A percentile compares a stretch with the other conserved stretches of the same genome.
phyloP scores from a whole-genome alignment of 2,329 filamentous ascomycete species.

The Cladophialophora carrionii region DNA sequence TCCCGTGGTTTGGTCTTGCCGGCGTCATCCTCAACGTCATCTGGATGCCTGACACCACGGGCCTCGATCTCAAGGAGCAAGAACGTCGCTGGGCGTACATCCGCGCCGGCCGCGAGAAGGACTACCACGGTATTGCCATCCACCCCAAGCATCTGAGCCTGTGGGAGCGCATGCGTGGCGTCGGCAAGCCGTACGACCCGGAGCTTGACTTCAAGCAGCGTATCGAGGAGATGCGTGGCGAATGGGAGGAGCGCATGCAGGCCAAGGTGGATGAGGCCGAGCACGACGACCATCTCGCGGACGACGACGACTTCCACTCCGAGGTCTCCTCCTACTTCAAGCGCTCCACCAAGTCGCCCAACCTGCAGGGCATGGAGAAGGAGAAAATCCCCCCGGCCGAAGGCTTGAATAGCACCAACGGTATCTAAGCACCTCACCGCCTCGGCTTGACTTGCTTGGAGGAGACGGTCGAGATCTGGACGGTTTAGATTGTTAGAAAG shows the following conservation, averaged over 20 bases:
- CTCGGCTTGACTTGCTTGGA: background rate
- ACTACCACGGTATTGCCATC: slow-evolving; percentile 92
- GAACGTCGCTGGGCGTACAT: slow-evolving; percentile 92
- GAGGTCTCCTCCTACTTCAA: slow-evolving; percentile 60
- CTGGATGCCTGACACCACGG: slow-evolving; percentile 88
- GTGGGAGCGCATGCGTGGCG: slow-evolving; percentile 80
- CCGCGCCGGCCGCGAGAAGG: slow-evolving; percentile 71
- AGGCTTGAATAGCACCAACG: slow-evolving; percentile 21
- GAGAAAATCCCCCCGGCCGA: slow-evolving; percentile 29
- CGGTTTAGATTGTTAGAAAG: no score
- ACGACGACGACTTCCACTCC: slow-evolving; percentile 52
- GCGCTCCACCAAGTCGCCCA: slow-evolving; percentile 47
- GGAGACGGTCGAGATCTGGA: no score
- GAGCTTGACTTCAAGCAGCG: slow-evolving; percentile 80
- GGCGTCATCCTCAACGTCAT: slow-evolving; percentile 81
- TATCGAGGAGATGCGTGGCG: slow-evolving; percentile 76
- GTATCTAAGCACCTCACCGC: slow-evolving; percentile 1
- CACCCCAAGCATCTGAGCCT: slow-evolving; percentile 85
- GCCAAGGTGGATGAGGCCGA: slow-evolving; percentile 53
- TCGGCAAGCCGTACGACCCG: slow-evolving; percentile 80
- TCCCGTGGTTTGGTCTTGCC: slow-evolving; percentile 91
- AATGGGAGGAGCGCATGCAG: slow-evolving; percentile 57
- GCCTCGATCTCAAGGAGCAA: slow-evolving; percentile 94
- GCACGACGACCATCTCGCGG: slow-evolving; percentile 43
- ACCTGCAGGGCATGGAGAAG: slow-evolving; percentile 32